Evolutionary conservation across 2,329 filamentous ascomycete species (phyloP).

Genomic region (Colletotrichum sp.): DNA sequence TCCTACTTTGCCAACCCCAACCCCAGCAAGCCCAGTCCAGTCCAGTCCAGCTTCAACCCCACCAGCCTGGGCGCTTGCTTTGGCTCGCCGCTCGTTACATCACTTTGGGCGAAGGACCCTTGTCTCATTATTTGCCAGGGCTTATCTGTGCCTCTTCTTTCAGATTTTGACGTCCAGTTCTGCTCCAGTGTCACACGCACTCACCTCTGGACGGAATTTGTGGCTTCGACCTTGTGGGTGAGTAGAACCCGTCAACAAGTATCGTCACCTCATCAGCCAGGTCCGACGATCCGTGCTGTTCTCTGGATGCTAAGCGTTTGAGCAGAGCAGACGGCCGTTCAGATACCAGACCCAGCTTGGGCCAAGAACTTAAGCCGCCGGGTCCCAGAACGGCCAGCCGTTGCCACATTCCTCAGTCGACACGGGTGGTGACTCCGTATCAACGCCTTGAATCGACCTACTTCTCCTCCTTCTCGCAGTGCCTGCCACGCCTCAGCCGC

Average conservation of each 20-base stretch:
- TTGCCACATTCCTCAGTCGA: conserved; percentile 10
- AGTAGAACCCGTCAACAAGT: not conserved
- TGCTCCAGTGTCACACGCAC: not conserved
- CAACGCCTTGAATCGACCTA: conserved; percentile 5
- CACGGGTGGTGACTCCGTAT: not conserved
- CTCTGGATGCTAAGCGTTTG: conserved; percentile 8
- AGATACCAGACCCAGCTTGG: not conserved
- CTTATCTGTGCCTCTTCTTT: conserved; percentile 15
- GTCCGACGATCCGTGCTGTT: not conserved
- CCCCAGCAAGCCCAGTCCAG: conserved; percentile 1
- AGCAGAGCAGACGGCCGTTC: not conserved
- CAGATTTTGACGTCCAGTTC: conserved; percentile 8
- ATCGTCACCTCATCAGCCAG: not conserved
- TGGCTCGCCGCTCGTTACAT: conserved; percentile 17
- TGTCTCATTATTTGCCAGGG: conserved; percentile 13
- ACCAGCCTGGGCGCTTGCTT: conserved; percentile 13
- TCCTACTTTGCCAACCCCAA: conserved; percentile 14
- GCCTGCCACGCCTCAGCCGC: conserved; percentile 14
- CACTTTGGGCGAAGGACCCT: conserved; percentile 12
- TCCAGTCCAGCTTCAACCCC: conserved; percentile 2
- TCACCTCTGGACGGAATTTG: not conserved
- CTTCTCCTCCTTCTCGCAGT: not conserved
- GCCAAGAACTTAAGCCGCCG: not conserved
- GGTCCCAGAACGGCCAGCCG: conserved; percentile 2
- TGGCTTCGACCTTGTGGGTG: conserved; percentile 1